Conservation (phyloP, 495 filamentous ascomycete genomes). For the Penicillium verhagenii region DNA sequence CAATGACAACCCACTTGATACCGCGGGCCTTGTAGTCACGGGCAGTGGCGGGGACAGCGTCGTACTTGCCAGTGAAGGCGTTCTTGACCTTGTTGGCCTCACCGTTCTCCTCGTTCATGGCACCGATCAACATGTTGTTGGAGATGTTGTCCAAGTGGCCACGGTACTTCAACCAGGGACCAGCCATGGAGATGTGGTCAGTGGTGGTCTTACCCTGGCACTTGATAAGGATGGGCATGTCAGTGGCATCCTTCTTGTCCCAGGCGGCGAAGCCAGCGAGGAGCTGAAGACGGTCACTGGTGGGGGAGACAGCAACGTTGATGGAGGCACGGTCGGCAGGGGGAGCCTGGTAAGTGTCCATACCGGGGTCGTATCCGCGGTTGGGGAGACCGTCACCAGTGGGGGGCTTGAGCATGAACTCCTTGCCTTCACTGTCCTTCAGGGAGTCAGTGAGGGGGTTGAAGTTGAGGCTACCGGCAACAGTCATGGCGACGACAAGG, state of each 20-base stretch:
- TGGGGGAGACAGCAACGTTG: slow-evolving; percentile 79
- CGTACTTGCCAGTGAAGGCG: slow-evolving; percentile 75
- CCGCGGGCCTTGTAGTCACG: slow-evolving; percentile 98
- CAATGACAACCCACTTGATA: slow-evolving; percentile 95
- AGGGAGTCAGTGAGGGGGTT: slow-evolving; percentile 93
- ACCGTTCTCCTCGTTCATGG: slow-evolving; percentile 90
- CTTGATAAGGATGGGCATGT: slow-evolving; percentile 97
- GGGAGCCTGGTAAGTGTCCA: slow-evolving; percentile 96
- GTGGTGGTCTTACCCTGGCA: slow-evolving; percentile 97
- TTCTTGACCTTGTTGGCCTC: slow-evolving; percentile 99
- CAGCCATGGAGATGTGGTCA: slow-evolving; percentile 98
- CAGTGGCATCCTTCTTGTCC: slow-evolving; percentile 89
- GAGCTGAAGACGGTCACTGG: slow-evolving; percentile 91
- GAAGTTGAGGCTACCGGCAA: slow-evolving; percentile 91
- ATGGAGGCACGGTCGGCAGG: slow-evolving; percentile 73
- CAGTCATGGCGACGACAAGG: slow-evolving; percentile 86
- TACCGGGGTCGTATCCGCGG: slow-evolving; percentile 87
- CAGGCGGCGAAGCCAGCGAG: slow-evolving; percentile 82
- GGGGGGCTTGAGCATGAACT: slow-evolving; percentile 81
- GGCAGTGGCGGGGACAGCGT: slow-evolving; percentile 88
- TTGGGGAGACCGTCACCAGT: slow-evolving; percentile 78
- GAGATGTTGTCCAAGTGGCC: slow-evolving; percentile 99
- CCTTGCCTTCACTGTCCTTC: slow-evolving; percentile 96
- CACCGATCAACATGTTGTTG: slow-evolving; percentile 99
- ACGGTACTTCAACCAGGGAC: slow-evolving; percentile 99